phyloP scores from a whole-genome alignment of 1,284 basidiomycete species.

The Ceratobasidium papillatum region DNA sequence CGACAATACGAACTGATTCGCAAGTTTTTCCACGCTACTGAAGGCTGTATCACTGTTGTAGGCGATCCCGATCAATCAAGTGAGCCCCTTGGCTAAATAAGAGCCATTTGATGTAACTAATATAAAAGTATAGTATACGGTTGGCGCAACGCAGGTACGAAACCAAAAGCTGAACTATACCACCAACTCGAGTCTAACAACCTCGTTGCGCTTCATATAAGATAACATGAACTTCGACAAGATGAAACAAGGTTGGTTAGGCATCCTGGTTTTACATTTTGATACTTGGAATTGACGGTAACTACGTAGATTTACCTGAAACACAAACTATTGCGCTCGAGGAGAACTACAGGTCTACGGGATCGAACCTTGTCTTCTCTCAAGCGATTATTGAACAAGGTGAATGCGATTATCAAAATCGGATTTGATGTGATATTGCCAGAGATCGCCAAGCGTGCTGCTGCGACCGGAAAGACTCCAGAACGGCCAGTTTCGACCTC shows the following conservation, averaged over 20 bases:
- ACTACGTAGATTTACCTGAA: conserved; percentile 65
- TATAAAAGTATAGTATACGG: conserved; percentile 71
- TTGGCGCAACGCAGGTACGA: conserved; percentile 77
- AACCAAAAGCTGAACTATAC: not conserved
- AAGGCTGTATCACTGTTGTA: conserved; percentile 78
- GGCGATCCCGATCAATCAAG: conserved; percentile 95
- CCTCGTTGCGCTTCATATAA: conserved; percentile 53
- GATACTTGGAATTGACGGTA: not conserved
- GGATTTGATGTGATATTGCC: conserved; percentile 70
- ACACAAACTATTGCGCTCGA: conserved; percentile 80
- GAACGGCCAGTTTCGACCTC: conserved; percentile 56
- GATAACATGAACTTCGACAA: conserved; percentile 72
- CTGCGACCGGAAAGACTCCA: not conserved
- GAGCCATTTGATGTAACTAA: not conserved
- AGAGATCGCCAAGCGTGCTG: conserved; percentile 22
- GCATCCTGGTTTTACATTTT: not conserved
- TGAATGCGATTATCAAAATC: conserved; percentile 70
- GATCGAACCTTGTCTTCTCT: conserved; percentile 76
- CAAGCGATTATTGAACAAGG: conserved; percentile 86
- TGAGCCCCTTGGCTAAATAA: conserved; percentile 51
- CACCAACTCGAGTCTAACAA: not conserved
- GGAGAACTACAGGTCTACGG: conserved; percentile 89
- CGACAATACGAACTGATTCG: conserved; percentile 84
- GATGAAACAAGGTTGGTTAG: conserved; percentile 69
- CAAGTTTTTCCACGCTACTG: conserved; percentile 67